Percentiles rank a stretch among this genome's conserved stretches.
These are phyloP conservation scores for Pouteria campechiana DNA, from an alignment of 179 eudicot species.

Conservation along the genomic window DNA sequence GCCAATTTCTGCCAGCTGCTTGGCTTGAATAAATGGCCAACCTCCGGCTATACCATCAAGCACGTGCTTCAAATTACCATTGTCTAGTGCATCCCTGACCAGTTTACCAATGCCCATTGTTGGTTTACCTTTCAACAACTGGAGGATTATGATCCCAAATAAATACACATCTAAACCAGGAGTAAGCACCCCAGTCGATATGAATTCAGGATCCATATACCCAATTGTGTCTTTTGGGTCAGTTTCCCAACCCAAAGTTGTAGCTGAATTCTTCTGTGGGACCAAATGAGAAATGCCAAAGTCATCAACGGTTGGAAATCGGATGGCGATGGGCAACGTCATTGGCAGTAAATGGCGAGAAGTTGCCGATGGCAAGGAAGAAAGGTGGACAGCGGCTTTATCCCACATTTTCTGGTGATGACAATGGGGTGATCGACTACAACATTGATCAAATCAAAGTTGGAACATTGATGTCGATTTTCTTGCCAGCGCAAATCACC, in stretches of 20 bases:
- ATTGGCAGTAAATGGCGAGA: no score
- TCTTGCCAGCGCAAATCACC: no score
- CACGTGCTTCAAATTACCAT: slow-evolving; percentile 30
- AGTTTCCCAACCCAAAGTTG: slow-evolving; percentile 22
- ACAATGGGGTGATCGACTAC: no score
- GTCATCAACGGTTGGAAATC: no score
- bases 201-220: slow-evolving; percentile 54
- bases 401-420: no score
- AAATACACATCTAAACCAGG: slow-evolving; percentile 63
- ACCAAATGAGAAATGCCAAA: slow-evolving; percentile 62
- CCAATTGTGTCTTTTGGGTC: slow-evolving; percentile 59
- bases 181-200: slow-evolving; percentile 51
- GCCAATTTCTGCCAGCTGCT: slow-evolving; percentile 67
- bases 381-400: no score
- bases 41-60: slow-evolving; percentile 80
- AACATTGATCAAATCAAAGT: no score
- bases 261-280: slow-evolving; percentile 12
- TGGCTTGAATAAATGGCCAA: slow-evolving; percentile 81
- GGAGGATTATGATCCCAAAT: slow-evolving; percentile 53
- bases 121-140: slow-evolving; percentile 56
- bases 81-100: slow-evolving; percentile 47
- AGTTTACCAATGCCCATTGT: slow-evolving; percentile 43
- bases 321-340: no score
- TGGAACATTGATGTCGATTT: no score
- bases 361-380: no score